Evolutionary conservation across 2,329 filamentous ascomycete genomes (phyloP).

Genomic region (Xylaria hypoxylon): DNA sequence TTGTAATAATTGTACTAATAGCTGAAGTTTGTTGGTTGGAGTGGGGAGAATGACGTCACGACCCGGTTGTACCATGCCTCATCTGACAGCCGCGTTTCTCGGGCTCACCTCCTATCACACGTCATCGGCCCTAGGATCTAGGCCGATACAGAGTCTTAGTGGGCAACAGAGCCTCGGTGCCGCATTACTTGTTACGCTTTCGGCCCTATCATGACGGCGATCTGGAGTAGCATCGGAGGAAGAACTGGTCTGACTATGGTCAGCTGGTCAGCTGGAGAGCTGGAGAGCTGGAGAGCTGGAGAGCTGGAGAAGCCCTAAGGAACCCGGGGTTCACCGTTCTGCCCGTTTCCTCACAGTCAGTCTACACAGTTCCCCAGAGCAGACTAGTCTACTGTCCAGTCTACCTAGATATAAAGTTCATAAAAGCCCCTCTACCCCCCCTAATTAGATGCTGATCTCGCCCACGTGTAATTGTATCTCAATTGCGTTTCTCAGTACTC

Average conservation of each 20-base stretch:
- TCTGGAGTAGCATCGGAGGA: conserved; percentile 19
- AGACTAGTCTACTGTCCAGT: conserved; percentile 13
- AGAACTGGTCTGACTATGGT: too few relatives aligned
- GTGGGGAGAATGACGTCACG: conserved; percentile 22
- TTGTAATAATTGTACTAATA: background rate
- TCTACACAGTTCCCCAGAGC: too few relatives aligned
- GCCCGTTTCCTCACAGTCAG: too few relatives aligned
- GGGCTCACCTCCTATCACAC: conserved; percentile 20
- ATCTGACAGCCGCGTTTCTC: conserved; percentile 22
- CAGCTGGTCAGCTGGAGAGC: too few relatives aligned
- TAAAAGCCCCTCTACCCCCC: conserved; percentile 28
- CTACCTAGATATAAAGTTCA: conserved; percentile 11
- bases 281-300: too few relatives aligned
- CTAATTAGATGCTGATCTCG: conserved; percentile 14
- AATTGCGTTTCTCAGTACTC: conserved; percentile 4
- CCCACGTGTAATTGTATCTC: conserved; percentile 31
- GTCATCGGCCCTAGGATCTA: conserved; percentile 12
- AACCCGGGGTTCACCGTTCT: background rate
- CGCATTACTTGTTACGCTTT: conserved; percentile 18
- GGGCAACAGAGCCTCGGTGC: conserved; percentile 3
- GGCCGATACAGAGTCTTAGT: background rate
- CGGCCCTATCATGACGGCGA: conserved; percentile 35
- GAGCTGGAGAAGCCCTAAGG: conserved; percentile 14
- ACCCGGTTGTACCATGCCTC: conserved; percentile 12
- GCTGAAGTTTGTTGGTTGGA: background rate